A percentile compares a stretch with the other conserved stretches of the same genome.
These are phyloP conservation scores for Trichoderma virens DNA, from an alignment of 495 filamentous ascomycete genomes.

Conservation along the genomic window DNA sequence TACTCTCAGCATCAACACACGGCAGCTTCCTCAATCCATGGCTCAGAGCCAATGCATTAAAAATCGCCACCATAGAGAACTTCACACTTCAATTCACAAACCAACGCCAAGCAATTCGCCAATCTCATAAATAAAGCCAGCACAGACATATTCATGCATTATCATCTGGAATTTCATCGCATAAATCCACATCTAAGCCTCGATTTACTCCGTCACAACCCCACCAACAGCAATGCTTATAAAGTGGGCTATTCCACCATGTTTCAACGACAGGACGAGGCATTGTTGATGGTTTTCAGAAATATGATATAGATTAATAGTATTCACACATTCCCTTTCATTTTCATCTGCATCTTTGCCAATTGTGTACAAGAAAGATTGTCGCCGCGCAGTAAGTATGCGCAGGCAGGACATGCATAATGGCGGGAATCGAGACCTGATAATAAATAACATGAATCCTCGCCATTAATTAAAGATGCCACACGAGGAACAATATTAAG, in stretches of 20 bases:
- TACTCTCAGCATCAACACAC: no score
- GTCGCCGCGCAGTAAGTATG: not conserved
- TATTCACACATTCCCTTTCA: not conserved
- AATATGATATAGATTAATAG: not conserved
- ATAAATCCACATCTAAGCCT: no score
- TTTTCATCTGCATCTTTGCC: not conserved
- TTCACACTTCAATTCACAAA: no score
- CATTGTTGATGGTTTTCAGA: not conserved
- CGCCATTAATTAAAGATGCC: not conserved
- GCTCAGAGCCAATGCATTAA: no score
- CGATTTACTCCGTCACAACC: not conserved
- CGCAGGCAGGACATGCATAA: not conserved
- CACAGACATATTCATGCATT: no score
- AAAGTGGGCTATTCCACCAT: not conserved
- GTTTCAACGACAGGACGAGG: no score
- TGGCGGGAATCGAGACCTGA: not conserved
- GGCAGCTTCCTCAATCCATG: no score
- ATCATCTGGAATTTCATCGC: no score
- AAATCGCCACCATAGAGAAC: no score
- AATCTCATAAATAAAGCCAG: no score
- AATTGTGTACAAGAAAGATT: not conserved
- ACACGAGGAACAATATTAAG: not conserved
- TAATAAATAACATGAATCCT: not conserved
- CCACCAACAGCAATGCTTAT: not conserved
- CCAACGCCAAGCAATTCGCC: no score